A percentile compares a stretch with the other conserved stretches of the same genome.
phyloP scores from a whole-genome alignment of 2,329 filamentous ascomycete genomes.

The Calonectria hongkongensis region DNA sequence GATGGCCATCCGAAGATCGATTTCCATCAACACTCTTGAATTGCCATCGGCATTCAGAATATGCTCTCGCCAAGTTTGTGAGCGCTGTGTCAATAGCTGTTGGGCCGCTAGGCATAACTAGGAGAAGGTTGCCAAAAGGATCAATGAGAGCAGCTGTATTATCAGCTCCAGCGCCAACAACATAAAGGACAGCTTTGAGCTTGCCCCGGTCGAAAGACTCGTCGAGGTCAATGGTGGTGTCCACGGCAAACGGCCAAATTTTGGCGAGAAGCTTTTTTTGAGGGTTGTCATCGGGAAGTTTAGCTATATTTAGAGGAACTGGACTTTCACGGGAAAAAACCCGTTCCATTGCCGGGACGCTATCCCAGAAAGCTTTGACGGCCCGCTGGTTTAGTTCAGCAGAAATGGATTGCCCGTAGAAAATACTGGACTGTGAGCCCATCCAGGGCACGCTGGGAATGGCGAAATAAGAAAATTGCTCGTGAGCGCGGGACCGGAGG shows the following conservation, averaged over 20 bases:
- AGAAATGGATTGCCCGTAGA: not conserved
- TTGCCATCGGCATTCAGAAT: conserved; percentile 5
- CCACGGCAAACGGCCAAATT: conserved; percentile 11
- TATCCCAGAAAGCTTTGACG: not conserved
- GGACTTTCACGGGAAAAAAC: conserved; percentile 1
- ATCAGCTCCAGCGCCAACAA: not conserved
- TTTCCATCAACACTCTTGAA: not conserved
- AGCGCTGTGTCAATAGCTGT: not conserved
- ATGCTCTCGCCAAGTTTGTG: conserved; percentile 1
- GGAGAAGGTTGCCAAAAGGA: conserved; percentile 12
- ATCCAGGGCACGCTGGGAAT: conserved; percentile 21
- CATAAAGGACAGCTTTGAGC: conserved; percentile 6
- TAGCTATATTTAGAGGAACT: not conserved
- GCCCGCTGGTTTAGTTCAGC: not conserved
- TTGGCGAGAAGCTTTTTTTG: not conserved
- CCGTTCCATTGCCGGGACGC: not conserved
- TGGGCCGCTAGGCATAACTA: conserved; percentile 4
- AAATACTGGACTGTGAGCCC: not conserved
- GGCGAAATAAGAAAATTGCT: conserved; percentile 15
- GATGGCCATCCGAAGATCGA: not conserved
- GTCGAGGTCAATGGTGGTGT: not conserved
- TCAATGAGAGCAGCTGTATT: conserved; percentile 4
- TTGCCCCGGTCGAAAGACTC: conserved; percentile 8
- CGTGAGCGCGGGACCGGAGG: not conserved
- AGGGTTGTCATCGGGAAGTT: not conserved